Conservation (phyloP, 805 yeast genomes). For the Saccharomycodes ludwigii region DNA sequence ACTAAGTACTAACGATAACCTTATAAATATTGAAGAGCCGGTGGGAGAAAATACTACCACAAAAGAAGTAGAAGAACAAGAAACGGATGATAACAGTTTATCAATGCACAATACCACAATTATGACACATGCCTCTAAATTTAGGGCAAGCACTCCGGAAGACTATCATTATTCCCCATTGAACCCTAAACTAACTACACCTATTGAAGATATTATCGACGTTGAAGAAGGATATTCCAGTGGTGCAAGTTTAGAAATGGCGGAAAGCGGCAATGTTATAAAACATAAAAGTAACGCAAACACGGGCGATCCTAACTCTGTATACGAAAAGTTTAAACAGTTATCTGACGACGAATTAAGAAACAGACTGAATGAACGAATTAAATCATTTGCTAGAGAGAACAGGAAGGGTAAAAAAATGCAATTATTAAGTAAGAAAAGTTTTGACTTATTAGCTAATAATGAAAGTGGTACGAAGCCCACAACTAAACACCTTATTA, state of each 20-base stretch:
- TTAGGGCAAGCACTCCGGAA: no score
- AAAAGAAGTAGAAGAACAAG: no score
- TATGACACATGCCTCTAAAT: no score
- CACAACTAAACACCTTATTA: no score
- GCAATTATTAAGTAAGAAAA: slow-evolving; percentile 15
- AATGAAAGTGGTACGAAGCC: no score
- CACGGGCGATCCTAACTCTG: slow-evolving; percentile 3
- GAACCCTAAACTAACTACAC: no score
- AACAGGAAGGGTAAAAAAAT: slow-evolving; percentile 18
- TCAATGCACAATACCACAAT: no score
- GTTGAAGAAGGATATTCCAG: slow-evolving; percentile 11
- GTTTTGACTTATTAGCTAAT: slow-evolving; percentile 16
- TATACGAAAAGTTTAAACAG: slow-evolving; percentile 7
- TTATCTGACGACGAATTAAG: slow-evolving; percentile 19
- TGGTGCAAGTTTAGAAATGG: slow-evolving; percentile 1
- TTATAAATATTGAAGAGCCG: no score
- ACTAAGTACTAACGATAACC: no score
- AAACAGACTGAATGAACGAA: slow-evolving; percentile 17
- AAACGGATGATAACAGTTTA: no score
- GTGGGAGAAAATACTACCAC: no score
- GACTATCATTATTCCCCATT: no score
- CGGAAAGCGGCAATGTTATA: slow-evolving; percentile 1
- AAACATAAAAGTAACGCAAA: slow-evolving; percentile 1
- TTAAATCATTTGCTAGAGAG: slow-evolving; percentile 18
- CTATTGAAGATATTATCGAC: slow-evolving; percentile 9